phyloP scores from a whole-genome alignment of 148 eudicot species.

The Vaccinium darrowii region DNA sequence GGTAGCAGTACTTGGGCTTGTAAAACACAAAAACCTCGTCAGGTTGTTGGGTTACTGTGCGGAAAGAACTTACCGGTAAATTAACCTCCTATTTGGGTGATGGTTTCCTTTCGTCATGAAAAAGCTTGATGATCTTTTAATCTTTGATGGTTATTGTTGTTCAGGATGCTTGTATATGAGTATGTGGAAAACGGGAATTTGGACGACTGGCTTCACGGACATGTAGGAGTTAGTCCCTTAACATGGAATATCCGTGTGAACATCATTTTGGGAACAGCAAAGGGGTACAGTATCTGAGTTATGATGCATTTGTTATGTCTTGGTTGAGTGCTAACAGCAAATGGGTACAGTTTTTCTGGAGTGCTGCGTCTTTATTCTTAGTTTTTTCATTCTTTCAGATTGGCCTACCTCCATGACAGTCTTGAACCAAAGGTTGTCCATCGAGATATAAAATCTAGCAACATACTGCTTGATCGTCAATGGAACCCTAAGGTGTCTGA shows the following conservation, averaged over 20 bases:
- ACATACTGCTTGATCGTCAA: constrained; percentile 73
- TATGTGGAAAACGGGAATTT: constrained; percentile 91
- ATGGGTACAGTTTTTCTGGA: background rate
- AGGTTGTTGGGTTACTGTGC: constrained; percentile 92
- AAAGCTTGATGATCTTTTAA: background rate
- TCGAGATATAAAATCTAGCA: constrained; percentile 82
- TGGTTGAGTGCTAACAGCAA: too few relatives aligned
- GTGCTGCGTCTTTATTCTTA: constrained; percentile 12
- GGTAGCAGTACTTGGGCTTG: constrained; percentile 95
- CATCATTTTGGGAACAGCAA: constrained; percentile 77
- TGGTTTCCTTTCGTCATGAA: background rate
- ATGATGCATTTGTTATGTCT: background rate
- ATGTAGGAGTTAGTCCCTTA: constrained; percentile 86
- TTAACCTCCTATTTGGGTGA: background rate
- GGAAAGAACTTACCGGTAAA: constrained; percentile 91
- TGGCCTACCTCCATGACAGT: constrained; percentile 94
- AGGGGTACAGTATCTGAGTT: constrained; percentile 52
- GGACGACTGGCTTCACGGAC: constrained; percentile 95
- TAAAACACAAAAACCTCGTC: constrained; percentile 91
- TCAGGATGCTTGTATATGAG: constrained; percentile 94
- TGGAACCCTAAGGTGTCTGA: constrained; percentile 87
- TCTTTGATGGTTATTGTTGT: constrained; percentile 4
- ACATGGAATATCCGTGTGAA: constrained; percentile 89
- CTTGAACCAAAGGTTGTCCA: constrained; percentile 97
- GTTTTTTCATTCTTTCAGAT: constrained; percentile 40